These are phyloP conservation scores for Hemileccinum impolitum DNA, from an alignment of 768 basidiomycete species.

Conservation along the genomic window DNA sequence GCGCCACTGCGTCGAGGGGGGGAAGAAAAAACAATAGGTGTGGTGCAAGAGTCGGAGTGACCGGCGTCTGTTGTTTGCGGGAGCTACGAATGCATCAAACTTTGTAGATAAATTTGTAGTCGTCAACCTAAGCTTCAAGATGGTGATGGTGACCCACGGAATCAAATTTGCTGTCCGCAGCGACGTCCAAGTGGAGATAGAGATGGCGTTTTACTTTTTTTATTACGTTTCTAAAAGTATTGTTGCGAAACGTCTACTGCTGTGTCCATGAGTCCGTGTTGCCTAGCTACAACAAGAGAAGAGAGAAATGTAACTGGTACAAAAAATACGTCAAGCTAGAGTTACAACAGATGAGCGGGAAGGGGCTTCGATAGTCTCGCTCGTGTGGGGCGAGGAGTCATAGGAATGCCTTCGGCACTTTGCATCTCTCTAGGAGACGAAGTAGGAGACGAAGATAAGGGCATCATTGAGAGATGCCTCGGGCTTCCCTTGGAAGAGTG, in stretches of 20 bases:
- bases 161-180: too few relatives aligned
- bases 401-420: background rate
- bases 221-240: slow-evolving; percentile 1
- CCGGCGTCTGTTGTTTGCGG: too few relatives aligned
- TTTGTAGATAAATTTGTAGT: background rate
- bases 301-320: slow-evolving; percentile 1
- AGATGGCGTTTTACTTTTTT: background rate
- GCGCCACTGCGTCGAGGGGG: background rate
- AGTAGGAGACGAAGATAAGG: slow-evolving; percentile 9
- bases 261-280: background rate
- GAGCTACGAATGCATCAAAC: slow-evolving; percentile 1
- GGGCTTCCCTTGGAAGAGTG: background rate
- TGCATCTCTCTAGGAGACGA: slow-evolving; percentile 10
- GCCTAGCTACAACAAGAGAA: background rate
- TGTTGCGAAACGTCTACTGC: background rate
- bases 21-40: background rate
- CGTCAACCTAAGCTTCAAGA: background rate
- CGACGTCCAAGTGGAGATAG: background rate
- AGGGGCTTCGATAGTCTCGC: slow-evolving; percentile 18
- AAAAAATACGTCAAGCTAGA: background rate
- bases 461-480: slow-evolving; percentile 21
- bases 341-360: slow-evolving; percentile 20
- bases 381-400: background rate
- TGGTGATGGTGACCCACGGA: too few relatives aligned
- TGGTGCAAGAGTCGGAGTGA: background rate